Percentiles rank a stretch among this genome's conserved stretches.
These are phyloP conservation scores for Suhomyces atakaporum DNA, from an alignment of 1,139 yeast genomes.

Conservation along the genomic window DNA sequence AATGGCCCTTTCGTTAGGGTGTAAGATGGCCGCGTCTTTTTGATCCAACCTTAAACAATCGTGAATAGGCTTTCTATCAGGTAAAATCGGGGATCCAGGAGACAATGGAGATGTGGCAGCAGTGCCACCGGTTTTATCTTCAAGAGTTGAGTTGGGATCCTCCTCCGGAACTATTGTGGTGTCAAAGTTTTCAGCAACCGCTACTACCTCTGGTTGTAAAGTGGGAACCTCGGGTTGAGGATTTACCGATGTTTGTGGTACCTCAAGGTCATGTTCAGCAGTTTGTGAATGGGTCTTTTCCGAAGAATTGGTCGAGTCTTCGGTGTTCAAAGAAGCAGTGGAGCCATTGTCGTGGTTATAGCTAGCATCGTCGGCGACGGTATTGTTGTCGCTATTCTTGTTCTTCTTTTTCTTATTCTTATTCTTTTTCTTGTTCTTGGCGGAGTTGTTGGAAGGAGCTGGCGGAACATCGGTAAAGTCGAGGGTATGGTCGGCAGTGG, in stretches of 20 bases:
- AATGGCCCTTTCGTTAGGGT: conserved; percentile 11
- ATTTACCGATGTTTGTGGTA: too few relatives aligned
- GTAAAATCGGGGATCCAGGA: conserved; percentile 23
- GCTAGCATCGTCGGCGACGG: not conserved
- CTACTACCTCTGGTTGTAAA: not conserved
- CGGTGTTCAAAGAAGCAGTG: conserved; percentile 1
- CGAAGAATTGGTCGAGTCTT: conserved; percentile 1
- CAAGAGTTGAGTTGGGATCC: not conserved
- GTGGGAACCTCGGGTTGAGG: not conserved
- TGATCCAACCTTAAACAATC: conserved; percentile 32
- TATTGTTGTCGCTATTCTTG: not conserved
- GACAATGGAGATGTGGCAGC: conserved; percentile 1
- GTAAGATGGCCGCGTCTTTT: conserved; percentile 21
- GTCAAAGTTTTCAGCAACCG: not conserved
- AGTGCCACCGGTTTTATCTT: conserved; percentile 1
- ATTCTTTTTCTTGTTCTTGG: conserved; percentile 5
- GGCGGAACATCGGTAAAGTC: conserved; percentile 2
- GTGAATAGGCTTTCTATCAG: conserved; percentile 30
- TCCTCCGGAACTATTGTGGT: conserved; percentile 2
- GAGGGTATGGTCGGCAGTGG: too few relatives aligned
- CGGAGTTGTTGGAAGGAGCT: conserved; percentile 1
- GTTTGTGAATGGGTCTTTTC: not conserved
- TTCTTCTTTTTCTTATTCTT: conserved; percentile 11
- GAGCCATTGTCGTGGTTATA: conserved; percentile 5
- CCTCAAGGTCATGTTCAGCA: not conserved